These are phyloP conservation scores for Erythrophleum fordii DNA, from an alignment of 306 rosid genomes.

Conservation along the genomic window DNA sequence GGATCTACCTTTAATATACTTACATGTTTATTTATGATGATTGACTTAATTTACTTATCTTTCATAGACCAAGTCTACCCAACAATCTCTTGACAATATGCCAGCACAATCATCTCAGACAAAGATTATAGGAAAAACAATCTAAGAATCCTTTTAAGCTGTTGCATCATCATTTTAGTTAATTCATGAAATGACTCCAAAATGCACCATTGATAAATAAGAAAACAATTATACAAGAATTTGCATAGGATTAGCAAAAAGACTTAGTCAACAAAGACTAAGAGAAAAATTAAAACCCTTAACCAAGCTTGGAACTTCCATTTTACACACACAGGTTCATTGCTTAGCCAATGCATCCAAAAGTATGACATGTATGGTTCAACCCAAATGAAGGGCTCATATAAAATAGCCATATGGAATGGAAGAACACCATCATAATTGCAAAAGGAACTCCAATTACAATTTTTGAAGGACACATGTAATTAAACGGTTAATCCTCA, in stretches of 20 bases:
- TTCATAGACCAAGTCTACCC: neutral
- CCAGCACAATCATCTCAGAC: neutral
- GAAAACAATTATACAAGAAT: neutral
- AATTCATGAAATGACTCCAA: neutral
- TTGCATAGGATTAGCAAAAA: neutral
- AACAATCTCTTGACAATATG: neutral
- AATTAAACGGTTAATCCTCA: neutral
- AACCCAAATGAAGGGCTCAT: neutral
- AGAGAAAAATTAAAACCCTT: neutral
- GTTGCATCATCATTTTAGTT: neutral
- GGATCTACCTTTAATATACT: too few relatives aligned
- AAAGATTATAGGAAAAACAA: neutral
- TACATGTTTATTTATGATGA: too few relatives aligned
- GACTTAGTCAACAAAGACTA: neutral
- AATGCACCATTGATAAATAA: neutral
- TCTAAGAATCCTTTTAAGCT: neutral
- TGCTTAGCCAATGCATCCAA: conserved; percentile 3
- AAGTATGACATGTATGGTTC: neutral
- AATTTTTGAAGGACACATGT: neutral
- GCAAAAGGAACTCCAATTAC: neutral
- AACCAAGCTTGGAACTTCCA: neutral
- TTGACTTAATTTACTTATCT: too few relatives aligned
- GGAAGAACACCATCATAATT: neutral
- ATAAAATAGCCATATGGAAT: neutral
- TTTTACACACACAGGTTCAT: neutral